Evolutionary conservation across 1,284 basidiomycete species (phyloP).

Genomic region (Pseudozyma tsukubaensis): DNA sequence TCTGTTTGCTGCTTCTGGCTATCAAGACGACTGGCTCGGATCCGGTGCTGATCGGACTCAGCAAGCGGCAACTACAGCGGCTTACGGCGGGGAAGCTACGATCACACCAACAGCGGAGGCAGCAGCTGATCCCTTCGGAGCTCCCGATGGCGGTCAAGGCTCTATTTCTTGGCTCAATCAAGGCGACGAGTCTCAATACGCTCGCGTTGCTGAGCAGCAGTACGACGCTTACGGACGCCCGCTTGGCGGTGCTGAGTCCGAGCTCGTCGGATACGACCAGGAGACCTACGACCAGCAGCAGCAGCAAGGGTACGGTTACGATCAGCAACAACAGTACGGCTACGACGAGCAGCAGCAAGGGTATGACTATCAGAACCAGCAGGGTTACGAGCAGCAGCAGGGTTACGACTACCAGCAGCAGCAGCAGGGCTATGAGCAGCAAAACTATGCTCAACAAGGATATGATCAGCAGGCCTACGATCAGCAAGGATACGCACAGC

Average conservation of each 20-base stretch:
- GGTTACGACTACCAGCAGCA: slow-evolving; percentile 22
- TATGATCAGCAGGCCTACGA: slow-evolving; percentile 22
- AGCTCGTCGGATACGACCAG: slow-evolving; percentile 22
- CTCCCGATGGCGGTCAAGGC: slow-evolving; percentile 31
- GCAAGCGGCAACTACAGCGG: neutral
- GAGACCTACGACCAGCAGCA: slow-evolving; percentile 30
- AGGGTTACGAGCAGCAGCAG: slow-evolving; percentile 17
- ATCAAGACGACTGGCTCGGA: slow-evolving; percentile 51
- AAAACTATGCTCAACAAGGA: slow-evolving; percentile 19
- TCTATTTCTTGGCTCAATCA: slow-evolving; percentile 36
- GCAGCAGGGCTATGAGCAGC: slow-evolving; percentile 15
- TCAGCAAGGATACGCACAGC: slow-evolving; percentile 7
- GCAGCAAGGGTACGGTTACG: slow-evolving; percentile 16
- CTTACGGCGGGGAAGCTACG: neutral
- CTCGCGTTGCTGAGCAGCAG: slow-evolving; percentile 16
- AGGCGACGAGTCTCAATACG: neutral
- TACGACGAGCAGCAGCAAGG: slow-evolving; percentile 25
- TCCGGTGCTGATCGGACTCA: slow-evolving; percentile 10
- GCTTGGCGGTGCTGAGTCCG: slow-evolving; percentile 10
- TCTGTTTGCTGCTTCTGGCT: slow-evolving; percentile 42
- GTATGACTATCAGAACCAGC: slow-evolving; percentile 23
- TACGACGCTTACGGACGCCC: slow-evolving; percentile 40
- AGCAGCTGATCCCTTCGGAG: slow-evolving; percentile 30
- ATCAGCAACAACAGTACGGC: slow-evolving; percentile 24
- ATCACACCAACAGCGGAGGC: neutral